Conservation (phyloP, 441 rosid species). For the Brassica balearica region DNA sequence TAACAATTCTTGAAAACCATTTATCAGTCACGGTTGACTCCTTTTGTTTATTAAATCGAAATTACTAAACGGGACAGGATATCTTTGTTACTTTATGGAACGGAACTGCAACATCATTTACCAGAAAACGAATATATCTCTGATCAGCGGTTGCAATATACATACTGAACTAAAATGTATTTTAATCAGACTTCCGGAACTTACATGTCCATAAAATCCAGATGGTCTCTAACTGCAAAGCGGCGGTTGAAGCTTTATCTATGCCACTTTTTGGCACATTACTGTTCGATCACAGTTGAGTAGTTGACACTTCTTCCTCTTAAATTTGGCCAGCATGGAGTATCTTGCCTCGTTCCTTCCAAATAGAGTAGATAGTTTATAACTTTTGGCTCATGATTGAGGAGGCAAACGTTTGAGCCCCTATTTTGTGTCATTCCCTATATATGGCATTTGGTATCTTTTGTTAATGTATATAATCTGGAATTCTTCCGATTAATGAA, state of each 20-base stretch:
- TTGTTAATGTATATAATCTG: not conserved
- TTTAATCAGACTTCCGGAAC: not conserved
- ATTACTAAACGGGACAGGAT: conserved; percentile 3
- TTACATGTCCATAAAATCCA: not conserved
- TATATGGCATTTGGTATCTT: not conserved
- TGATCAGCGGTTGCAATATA: not conserved
- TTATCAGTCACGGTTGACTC: conserved; percentile 18
- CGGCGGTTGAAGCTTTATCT: conserved; percentile 6
- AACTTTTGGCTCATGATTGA: not conserved
- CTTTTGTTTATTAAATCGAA: not conserved
- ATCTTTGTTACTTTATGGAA: not conserved
- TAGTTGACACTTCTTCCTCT: not conserved
- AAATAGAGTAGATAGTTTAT: not conserved
- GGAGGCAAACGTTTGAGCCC: conserved; percentile 8
- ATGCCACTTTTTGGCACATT: not conserved
- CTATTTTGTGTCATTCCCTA: not conserved
- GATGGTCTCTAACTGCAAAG: not conserved
- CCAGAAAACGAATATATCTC: not conserved
- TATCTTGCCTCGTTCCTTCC: not conserved
- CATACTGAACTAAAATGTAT: not conserved
- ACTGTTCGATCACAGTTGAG: not conserved
- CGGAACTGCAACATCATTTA: conserved; percentile 2
- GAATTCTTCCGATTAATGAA: not conserved
- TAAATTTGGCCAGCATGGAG: not conserved
- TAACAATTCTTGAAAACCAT: not conserved